Percentiles rank a stretch among this genome's conserved stretches.
These are phyloP conservation scores for Globisporangium middletonii DNA, from an alignment of 352 stramenopile species.

Conservation along the genomic window DNA sequence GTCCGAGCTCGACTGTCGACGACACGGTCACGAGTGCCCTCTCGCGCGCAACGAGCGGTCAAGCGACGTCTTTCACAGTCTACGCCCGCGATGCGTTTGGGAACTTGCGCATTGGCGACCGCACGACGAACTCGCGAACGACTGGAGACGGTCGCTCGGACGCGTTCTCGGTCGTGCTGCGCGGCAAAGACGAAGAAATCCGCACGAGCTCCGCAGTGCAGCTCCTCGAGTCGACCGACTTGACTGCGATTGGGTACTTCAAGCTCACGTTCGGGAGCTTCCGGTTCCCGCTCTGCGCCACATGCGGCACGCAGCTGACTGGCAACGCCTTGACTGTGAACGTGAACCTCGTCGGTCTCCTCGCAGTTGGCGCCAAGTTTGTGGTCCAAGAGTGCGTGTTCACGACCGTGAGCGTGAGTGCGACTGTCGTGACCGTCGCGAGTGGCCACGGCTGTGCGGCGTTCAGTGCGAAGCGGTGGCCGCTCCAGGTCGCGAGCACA, in stretches of 20 bases:
- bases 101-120: conserved; percentile 83
- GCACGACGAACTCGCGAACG: conserved; percentile 54
- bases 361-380: conserved; percentile 52
- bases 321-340: conserved; percentile 51
- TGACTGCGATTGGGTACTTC: conserved; percentile 36
- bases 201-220: conserved; percentile 89
- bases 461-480: conserved; percentile 36
- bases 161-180: conserved; percentile 88
- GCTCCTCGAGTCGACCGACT: conserved; percentile 30
- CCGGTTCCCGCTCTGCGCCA: conserved; percentile 35
- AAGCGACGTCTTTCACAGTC: conserved; percentile 83
- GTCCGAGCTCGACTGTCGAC: conserved; percentile 77
- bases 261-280: conserved; percentile 73
- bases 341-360: conserved; percentile 52
- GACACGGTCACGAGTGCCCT: conserved; percentile 71
- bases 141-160: conserved; percentile 87
- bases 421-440: conserved; percentile 41
- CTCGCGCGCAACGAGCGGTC: conserved; percentile 71
- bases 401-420: conserved; percentile 34
- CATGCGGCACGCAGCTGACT: conserved; percentile 46
- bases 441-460: conserved; percentile 48
- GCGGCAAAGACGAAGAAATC: conserved; percentile 56
- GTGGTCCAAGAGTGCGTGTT: conserved; percentile 70
- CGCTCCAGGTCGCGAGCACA: conserved; percentile 29
- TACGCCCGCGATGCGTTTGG: conserved; percentile 90